Conservation (phyloP, 768 basidiomycete genomes). For the Mycena pura region DNA sequence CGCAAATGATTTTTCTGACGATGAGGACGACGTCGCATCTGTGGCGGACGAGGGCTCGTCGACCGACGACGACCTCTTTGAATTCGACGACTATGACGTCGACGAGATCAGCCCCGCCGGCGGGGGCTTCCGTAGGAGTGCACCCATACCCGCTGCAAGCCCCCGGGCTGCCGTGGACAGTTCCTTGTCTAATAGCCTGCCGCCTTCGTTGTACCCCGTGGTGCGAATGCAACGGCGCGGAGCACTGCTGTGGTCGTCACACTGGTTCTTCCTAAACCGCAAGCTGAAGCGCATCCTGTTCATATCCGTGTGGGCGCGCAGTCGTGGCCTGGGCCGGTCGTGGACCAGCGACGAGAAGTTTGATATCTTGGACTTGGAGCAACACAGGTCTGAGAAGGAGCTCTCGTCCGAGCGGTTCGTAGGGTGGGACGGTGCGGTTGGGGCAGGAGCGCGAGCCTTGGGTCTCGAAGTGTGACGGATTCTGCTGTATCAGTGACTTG, state of each 20-base stretch:
- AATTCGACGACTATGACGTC: slow-evolving; percentile 83
- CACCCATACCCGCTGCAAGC: slow-evolving; percentile 47
- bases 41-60: slow-evolving; percentile 72
- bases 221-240: slow-evolving; percentile 68
- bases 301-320: slow-evolving; percentile 90
- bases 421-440: slow-evolving; percentile 80
- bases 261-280: slow-evolving; percentile 96
- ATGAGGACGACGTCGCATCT: slow-evolving; percentile 76
- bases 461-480: slow-evolving; percentile 52
- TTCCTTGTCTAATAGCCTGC: slow-evolving; percentile 44
- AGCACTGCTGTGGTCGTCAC: slow-evolving; percentile 92
- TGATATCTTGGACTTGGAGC: slow-evolving; percentile 18
- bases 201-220: slow-evolving; percentile 45
- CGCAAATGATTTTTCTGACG: slow-evolving; percentile 79
- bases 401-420: slow-evolving; percentile 66
- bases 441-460: slow-evolving; percentile 84
- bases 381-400: slow-evolving; percentile 45
- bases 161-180: slow-evolving; percentile 48
- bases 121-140: slow-evolving; percentile 44
- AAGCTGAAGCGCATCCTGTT: slow-evolving; percentile 93
- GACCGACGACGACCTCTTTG: slow-evolving; percentile 76
- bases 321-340: slow-evolving; percentile 60
- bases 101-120: slow-evolving; percentile 62
- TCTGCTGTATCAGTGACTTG: slow-evolving; percentile 9
- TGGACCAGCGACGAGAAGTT: slow-evolving; percentile 56